These are phyloP conservation scores for Globisporangium spiculum DNA, from an alignment of 352 stramenopile species.

Conservation along the genomic window DNA sequence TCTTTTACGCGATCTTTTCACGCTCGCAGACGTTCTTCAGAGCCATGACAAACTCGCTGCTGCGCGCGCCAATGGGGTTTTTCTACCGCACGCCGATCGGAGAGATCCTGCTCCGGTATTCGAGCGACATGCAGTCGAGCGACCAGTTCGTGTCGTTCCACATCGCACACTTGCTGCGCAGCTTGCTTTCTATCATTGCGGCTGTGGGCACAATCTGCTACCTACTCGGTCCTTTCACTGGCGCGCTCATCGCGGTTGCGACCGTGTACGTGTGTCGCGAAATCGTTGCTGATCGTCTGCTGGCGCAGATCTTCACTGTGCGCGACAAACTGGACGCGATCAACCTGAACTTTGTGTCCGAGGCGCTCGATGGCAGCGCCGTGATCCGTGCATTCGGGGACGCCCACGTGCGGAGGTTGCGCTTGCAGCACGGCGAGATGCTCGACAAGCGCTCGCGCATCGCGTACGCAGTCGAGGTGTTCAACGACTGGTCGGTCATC, in stretches of 20 bases:
- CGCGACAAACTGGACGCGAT: slow-evolving; percentile 24
- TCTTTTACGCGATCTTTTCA: slow-evolving; percentile 29
- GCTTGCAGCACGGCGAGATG: slow-evolving; percentile 29
- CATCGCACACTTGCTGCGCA: slow-evolving; percentile 29
- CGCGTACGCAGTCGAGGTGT: slow-evolving; percentile 28
- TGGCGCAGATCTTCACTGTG: slow-evolving; percentile 35
- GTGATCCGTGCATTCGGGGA: slow-evolving; percentile 38
- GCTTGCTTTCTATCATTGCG: slow-evolving; percentile 25
- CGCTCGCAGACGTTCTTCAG: slow-evolving; percentile 27
- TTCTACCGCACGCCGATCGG: slow-evolving; percentile 38
- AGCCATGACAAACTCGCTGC: slow-evolving; percentile 26
- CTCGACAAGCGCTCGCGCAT: slow-evolving; percentile 31
- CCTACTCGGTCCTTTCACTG: slow-evolving; percentile 23
- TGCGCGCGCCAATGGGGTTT: slow-evolving; percentile 33
- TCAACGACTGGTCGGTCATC: slow-evolving; percentile 34
- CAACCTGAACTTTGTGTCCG: slow-evolving; percentile 38
- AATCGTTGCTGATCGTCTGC: slow-evolving; percentile 33
- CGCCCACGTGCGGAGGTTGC: slow-evolving; percentile 28
- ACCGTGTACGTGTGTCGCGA: slow-evolving; percentile 27
- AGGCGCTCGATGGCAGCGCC: slow-evolving; percentile 34
- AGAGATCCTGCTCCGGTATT: slow-evolving; percentile 34
- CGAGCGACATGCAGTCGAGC: slow-evolving; percentile 32
- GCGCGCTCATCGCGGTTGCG: slow-evolving; percentile 21
- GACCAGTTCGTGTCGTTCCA: slow-evolving; percentile 31
- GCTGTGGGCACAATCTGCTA: slow-evolving; percentile 34